Evolutionary conservation across 148 eudicot genomes (phyloP).

Genomic region (Nepenthes mirabilis): DNA sequence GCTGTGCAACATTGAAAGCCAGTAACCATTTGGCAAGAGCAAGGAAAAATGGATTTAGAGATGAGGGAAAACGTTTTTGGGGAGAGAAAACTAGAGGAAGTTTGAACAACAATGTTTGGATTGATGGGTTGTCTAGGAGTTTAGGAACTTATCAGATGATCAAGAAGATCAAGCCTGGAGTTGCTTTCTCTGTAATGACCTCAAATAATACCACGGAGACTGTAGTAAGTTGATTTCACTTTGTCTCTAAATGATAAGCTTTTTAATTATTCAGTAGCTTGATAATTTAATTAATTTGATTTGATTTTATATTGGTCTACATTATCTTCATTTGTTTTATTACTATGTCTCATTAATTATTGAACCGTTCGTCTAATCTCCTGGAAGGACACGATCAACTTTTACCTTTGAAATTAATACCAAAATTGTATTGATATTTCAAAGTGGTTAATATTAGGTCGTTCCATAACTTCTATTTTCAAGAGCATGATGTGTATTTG

Average conservation of each 20-base stretch:
- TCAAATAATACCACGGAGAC: not conserved
- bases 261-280: not conserved
- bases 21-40: slow-evolving; percentile 28
- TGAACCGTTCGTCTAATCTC: not conserved
- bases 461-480: slow-evolving; percentile 4
- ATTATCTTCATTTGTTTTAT: too few species aligned
- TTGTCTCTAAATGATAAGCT: not conserved
- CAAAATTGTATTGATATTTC: not conserved
- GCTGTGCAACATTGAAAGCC: slow-evolving; percentile 42
- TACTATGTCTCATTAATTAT: not conserved
- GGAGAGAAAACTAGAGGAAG: slow-evolving; percentile 52
- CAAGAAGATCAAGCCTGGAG: not conserved
- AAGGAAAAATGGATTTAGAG: slow-evolving; percentile 6
- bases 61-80: slow-evolving; percentile 32
- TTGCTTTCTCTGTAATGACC: not conserved
- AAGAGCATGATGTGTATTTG: not conserved
- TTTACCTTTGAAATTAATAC: not conserved
- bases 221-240: not conserved
- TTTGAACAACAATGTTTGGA: slow-evolving; percentile 25
- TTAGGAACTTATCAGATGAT: slow-evolving; percentile 3
- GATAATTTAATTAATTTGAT: too few species aligned
- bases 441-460: not conserved
- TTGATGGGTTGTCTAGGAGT: slow-evolving; percentile 14
- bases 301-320: too few species aligned
- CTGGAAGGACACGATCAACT: not conserved